Evolutionary conservation across 129 eudicot species (phyloP).

Genomic region (Centaurea solstitialis): DNA sequence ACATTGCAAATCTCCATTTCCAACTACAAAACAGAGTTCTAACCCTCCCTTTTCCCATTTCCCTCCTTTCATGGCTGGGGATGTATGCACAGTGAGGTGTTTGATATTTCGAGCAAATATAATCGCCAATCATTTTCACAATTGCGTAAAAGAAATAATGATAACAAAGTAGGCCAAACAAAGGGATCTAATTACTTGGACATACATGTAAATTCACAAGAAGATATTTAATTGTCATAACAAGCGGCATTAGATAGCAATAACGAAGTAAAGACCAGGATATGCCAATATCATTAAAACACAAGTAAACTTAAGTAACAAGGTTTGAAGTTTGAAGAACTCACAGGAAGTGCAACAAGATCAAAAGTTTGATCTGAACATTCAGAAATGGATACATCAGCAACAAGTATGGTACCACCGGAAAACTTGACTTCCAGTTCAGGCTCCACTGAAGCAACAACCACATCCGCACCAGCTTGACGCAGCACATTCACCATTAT

Average conservation of each 20-base stretch:
- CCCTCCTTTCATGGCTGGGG: not conserved
- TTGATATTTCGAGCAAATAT: not conserved
- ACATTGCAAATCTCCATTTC: not conserved
- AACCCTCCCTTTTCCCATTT: not conserved
- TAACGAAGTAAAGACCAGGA: not conserved
- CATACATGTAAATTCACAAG: not conserved
- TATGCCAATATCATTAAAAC: not conserved
- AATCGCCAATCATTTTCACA: not conserved
- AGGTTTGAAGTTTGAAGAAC: slow-evolving; percentile 29
- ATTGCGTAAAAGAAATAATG: no score
- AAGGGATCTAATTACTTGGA: not conserved
- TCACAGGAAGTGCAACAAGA: slow-evolving; percentile 89
- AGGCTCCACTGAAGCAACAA: slow-evolving; percentile 87
- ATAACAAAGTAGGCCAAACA: not conserved
- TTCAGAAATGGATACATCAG: slow-evolving; percentile 60
- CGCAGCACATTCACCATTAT: slow-evolving; percentile 78
- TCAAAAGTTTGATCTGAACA: slow-evolving; percentile 67
- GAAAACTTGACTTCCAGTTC: slow-evolving; percentile 80
- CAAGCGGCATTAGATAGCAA: not conserved
- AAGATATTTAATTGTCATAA: not conserved
- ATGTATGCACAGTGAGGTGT: not conserved
- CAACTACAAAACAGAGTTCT: not conserved
- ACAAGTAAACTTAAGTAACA: not conserved
- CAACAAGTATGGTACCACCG: slow-evolving; percentile 76
- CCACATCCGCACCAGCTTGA: slow-evolving; percentile 82